Percentiles rank a stretch among this genome's conserved stretches.
Evolutionary conservation across 2,329 filamentous ascomycete species (phyloP).

Genomic region (Chlorencoelia australis): DNA sequence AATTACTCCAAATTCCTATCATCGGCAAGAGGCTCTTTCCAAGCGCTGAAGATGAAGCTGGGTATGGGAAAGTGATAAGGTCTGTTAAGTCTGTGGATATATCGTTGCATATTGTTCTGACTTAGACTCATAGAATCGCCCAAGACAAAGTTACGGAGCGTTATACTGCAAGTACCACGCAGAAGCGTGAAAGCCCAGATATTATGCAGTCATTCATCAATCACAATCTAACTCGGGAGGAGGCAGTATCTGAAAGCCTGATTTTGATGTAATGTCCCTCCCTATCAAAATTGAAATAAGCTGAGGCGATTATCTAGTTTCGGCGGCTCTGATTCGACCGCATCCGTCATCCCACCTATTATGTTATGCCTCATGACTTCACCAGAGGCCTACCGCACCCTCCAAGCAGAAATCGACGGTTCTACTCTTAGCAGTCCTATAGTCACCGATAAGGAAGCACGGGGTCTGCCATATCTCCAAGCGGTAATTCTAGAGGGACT

Average conservation of each 20-base stretch:
- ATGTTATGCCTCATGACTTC: slow-evolving; percentile 9
- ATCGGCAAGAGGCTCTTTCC: slow-evolving; percentile 33
- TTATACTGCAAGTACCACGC: neutral
- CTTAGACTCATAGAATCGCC: slow-evolving; percentile 27
- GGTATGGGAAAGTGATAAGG: slow-evolving; percentile 34
- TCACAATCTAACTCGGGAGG: slow-evolving; percentile 25
- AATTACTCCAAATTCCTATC: slow-evolving; percentile 31
- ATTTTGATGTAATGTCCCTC: slow-evolving; percentile 17
- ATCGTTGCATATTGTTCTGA: neutral
- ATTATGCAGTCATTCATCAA: slow-evolving; percentile 43
- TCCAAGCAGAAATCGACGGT: slow-evolving; percentile 7
- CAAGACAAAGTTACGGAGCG: slow-evolving; percentile 18
- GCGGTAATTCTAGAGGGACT: slow-evolving; percentile 40
- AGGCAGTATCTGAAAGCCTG: slow-evolving; percentile 5
- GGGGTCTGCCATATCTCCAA: slow-evolving; percentile 36
- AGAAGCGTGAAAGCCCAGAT: slow-evolving; percentile 34
- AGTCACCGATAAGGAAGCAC: slow-evolving; percentile 28
- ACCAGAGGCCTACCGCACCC: slow-evolving; percentile 1
- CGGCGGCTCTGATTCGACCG: slow-evolving; percentile 48
- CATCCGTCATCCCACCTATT: slow-evolving; percentile 35
- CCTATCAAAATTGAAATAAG: neutral
- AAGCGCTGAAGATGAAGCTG: slow-evolving; percentile 29
- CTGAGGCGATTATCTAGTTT: slow-evolving; percentile 19
- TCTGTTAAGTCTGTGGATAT: slow-evolving; percentile 25
- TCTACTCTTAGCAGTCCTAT: neutral